Conservation (phyloP, 2,329 filamentous ascomycete genomes). For the Magnaporthales sp. region DNA sequence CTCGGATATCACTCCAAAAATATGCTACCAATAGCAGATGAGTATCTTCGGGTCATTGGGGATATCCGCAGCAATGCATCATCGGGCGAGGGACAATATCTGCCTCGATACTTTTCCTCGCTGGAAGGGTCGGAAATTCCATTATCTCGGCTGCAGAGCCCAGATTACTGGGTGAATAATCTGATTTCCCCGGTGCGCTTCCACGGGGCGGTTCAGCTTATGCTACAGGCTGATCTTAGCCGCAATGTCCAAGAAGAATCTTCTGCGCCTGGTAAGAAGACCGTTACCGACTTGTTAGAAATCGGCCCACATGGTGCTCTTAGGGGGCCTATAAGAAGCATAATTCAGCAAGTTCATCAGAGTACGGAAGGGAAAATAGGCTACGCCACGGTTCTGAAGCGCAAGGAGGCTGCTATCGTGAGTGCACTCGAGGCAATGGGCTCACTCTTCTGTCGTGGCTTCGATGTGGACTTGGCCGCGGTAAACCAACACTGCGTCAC, state of each 20-base stretch:
- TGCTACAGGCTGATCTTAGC: slow-evolving; percentile 8
- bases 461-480: slow-evolving; percentile 7
- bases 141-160: slow-evolving; percentile 9
- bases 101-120: slow-evolving; percentile 15
- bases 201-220: slow-evolving; percentile 14
- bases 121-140: slow-evolving; percentile 11
- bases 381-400: slow-evolving; percentile 10
- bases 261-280: not conserved
- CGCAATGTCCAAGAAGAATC: not conserved
- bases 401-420: slow-evolving; percentile 12
- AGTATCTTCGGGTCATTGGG: slow-evolving; percentile 13
- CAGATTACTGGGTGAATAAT: slow-evolving; percentile 19
- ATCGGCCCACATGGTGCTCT: slow-evolving; percentile 19
- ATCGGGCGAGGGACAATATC: not conserved
- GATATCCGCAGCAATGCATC: slow-evolving; percentile 5
- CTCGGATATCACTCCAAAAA: slow-evolving; percentile 25
- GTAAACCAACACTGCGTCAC: slow-evolving; percentile 9
- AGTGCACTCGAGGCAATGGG: slow-evolving; percentile 12
- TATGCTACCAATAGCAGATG: slow-evolving; percentile 14
- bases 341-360: slow-evolving; percentile 11
- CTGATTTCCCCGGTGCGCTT: slow-evolving; percentile 19
- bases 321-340: slow-evolving; percentile 16
- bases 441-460: slow-evolving; percentile 9
- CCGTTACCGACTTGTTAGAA: slow-evolving; percentile 16
- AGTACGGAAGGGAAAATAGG: slow-evolving; percentile 8